Evolutionary conservation across 2,329 filamentous ascomycete species (phyloP).

Genomic region (Talaromyces piceae): DNA sequence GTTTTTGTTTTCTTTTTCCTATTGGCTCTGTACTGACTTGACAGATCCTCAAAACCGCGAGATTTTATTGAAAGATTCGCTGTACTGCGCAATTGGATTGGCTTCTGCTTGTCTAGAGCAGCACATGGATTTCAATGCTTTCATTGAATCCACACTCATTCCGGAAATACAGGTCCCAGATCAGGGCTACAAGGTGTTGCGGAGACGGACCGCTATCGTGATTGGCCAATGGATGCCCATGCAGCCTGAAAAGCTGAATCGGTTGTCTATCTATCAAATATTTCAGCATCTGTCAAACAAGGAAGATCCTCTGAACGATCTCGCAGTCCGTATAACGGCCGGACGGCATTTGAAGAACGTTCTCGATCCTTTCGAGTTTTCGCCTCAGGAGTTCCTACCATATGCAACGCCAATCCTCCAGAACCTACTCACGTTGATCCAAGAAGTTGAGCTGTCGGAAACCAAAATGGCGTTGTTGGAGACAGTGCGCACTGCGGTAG

Average conservation of each 20-base stretch:
- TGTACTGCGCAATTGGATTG: constrained; percentile 88
- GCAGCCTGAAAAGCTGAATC: constrained; percentile 60
- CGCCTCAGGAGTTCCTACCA: constrained; percentile 63
- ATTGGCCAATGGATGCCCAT: constrained; percentile 85
- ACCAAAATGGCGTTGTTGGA: constrained; percentile 86
- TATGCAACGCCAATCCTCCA: constrained; percentile 67
- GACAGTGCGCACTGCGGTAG: constrained; percentile 73
- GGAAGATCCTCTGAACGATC: constrained; percentile 72
- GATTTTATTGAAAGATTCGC: constrained; percentile 80
- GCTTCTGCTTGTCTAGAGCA: constrained; percentile 68
- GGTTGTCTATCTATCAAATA: constrained; percentile 74
- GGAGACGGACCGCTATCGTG: constrained; percentile 80
- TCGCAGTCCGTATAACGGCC: constrained; percentile 85
- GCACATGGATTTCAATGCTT: constrained; percentile 73
- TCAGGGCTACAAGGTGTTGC: constrained; percentile 69
- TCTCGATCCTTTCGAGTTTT: constrained; percentile 78
- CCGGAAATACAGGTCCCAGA: constrained; percentile 66
- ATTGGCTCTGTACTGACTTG: constrained; percentile 5
- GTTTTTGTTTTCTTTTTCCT: too few species aligned
- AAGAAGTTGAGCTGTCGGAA: constrained; percentile 72
- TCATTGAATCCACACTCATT: constrained; percentile 67
- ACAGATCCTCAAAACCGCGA: constrained; percentile 54
- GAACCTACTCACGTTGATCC: constrained; percentile 67
- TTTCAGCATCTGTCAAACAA: constrained; percentile 79
- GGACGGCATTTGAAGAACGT: constrained; percentile 75